Evolutionary conservation across 176 grass and related monocot species (phyloP).

Genomic region (Phoenix roebelenii): DNA sequence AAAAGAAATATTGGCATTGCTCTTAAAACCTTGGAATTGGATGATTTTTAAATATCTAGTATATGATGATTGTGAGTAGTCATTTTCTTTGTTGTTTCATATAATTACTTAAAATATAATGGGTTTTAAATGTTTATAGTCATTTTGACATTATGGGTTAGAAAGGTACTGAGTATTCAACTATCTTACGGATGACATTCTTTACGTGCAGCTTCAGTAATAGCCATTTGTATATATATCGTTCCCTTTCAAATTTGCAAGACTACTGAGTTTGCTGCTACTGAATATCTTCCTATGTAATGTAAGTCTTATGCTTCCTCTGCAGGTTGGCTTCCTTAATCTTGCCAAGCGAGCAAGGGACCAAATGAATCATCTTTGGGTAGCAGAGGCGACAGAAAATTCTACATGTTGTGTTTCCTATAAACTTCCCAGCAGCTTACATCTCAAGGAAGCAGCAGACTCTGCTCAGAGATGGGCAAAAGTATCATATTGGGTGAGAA

Average conservation of each 20-base stretch:
- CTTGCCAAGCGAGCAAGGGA: slow-evolving; percentile 73
- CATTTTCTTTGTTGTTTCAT: too few species aligned
- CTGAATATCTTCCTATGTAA: too few species aligned
- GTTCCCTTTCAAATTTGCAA: slow-evolving; percentile 6
- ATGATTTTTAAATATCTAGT: too few species aligned
- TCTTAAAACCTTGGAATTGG: too few species aligned
- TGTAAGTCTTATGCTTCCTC: not conserved
- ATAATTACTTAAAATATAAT: not conserved
- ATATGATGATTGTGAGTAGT: too few species aligned
- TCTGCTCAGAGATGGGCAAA: slow-evolving; percentile 70
- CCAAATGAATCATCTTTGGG: slow-evolving; percentile 70
- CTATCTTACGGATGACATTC: too few species aligned
- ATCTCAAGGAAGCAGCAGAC: slow-evolving; percentile 55
- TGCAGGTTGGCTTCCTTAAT: slow-evolving; percentile 85
- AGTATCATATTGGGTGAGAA: slow-evolving; percentile 51
- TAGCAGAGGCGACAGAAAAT: slow-evolving; percentile 69
- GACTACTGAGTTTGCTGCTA: too few species aligned
- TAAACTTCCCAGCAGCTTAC: slow-evolving; percentile 51
- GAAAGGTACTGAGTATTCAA: too few species aligned
- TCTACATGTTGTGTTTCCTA: slow-evolving; percentile 41
- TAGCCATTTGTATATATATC: not conserved
- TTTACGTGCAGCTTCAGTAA: too few species aligned
- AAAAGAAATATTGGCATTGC: not conserved
- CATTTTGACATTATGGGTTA: too few species aligned
- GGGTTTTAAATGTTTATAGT: not conserved